Conservation (phyloP, 345 rosid species). For the Conringia planisiliqua region DNA sequence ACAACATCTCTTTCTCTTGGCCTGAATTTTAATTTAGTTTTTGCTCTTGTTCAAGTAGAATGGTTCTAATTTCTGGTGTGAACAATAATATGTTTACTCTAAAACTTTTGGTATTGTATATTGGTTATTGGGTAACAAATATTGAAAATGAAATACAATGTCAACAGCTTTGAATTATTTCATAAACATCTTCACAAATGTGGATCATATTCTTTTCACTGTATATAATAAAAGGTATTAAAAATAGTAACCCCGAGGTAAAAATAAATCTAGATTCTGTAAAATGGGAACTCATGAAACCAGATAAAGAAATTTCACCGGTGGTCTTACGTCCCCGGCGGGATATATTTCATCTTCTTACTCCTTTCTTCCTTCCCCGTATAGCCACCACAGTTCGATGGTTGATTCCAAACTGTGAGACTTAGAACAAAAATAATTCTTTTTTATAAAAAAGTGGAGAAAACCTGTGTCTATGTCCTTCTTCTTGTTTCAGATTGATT, state of each 20-base stretch:
- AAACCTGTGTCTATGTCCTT: slow-evolving; percentile 21
- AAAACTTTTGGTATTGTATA: background rate
- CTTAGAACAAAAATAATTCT: slow-evolving; percentile 19
- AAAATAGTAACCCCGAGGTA: background rate
- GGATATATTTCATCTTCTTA: slow-evolving; percentile 24
- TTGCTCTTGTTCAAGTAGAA: background rate
- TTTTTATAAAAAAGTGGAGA: background rate
- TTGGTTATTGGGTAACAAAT: background rate
- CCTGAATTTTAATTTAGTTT: background rate
- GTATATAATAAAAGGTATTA: slow-evolving; percentile 22
- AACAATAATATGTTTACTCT: background rate
- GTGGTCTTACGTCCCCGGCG: slow-evolving; percentile 40
- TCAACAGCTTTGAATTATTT: slow-evolving; percentile 41
- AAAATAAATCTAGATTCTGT: slow-evolving; percentile 33
- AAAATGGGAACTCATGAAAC: slow-evolving; percentile 29
- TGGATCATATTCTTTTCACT: slow-evolving; percentile 31
- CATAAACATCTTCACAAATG: slow-evolving; percentile 66
- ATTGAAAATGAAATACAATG: background rate
- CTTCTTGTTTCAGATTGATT: slow-evolving; percentile 41
- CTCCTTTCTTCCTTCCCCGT: slow-evolving; percentile 37
- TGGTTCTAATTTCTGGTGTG: background rate
- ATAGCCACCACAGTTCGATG: slow-evolving; percentile 43
- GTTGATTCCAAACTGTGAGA: slow-evolving; percentile 16
- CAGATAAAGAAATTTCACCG: slow-evolving; percentile 23
- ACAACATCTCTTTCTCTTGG: background rate